These are phyloP conservation scores for Yamadazyma scolyti DNA, from an alignment of 805 yeast species.

Conservation along the genomic window DNA sequence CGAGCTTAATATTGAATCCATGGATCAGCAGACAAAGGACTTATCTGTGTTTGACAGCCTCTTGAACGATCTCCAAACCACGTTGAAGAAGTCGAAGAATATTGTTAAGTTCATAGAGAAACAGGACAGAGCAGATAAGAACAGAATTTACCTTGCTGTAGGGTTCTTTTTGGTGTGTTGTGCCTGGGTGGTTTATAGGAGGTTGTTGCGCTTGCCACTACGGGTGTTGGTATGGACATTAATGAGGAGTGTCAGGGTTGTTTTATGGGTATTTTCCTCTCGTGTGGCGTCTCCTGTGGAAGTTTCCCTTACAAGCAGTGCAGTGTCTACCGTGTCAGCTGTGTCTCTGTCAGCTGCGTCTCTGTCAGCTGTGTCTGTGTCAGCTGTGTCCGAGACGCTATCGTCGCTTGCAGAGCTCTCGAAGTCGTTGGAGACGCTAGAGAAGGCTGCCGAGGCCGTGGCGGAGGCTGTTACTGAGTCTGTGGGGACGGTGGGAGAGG, in stretches of 20 bases:
- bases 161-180: conserved; percentile 45
- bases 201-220: conserved; percentile 45
- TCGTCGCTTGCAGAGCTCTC: too few species aligned
- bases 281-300: too few species aligned
- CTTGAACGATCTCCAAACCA: conserved; percentile 35
- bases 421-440: too few species aligned
- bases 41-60: conserved; percentile 38
- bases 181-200: conserved; percentile 47
- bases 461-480: too few species aligned
- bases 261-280: conserved; percentile 21
- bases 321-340: too few species aligned
- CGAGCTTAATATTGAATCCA: conserved; percentile 46
- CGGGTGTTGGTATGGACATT: conserved; percentile 44
- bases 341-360: too few species aligned
- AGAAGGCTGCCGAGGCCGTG: too few species aligned
- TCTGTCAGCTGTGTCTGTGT: too few species aligned
- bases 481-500: too few species aligned
- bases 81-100: conserved; percentile 39
- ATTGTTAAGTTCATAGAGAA: conserved; percentile 51
- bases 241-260: conserved; percentile 30
- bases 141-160: conserved; percentile 45
- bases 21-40: conserved; percentile 45
- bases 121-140: conserved; percentile 46
- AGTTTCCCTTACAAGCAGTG: too few species aligned
- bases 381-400: too few species aligned